Percentiles rank a stretch among this genome's conserved stretches.
phyloP scores from a whole-genome alignment of 176 grass and related monocot genomes.

The Eragrostis nindensis region DNA sequence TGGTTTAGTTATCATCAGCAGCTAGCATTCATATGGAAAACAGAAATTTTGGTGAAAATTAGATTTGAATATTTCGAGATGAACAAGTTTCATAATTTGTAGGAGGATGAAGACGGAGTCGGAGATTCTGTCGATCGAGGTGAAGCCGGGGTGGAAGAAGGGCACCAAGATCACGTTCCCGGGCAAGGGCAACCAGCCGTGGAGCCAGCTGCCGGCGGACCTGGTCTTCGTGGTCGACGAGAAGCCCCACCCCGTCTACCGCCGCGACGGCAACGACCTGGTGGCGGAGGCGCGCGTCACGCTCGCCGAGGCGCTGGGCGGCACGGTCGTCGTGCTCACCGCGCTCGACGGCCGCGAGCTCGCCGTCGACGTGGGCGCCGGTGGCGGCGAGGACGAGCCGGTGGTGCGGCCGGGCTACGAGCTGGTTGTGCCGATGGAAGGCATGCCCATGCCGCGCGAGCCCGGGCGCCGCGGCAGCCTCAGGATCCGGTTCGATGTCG shows the following conservation, averaged over 20 bases:
- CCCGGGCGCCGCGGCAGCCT: constrained; percentile 62
- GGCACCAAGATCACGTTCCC: constrained; percentile 84
- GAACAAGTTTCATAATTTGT: neutral
- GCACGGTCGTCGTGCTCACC: constrained; percentile 47
- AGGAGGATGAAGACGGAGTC: constrained; percentile 66
- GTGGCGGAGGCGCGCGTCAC: constrained; percentile 45
- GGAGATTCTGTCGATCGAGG: constrained; percentile 67
- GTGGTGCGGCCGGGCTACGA: constrained; percentile 67
- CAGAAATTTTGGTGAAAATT: no score
- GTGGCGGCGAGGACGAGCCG: neutral
- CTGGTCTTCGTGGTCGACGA: constrained; percentile 78
- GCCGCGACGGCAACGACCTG: constrained; percentile 67
- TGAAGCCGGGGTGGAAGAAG: constrained; percentile 91
- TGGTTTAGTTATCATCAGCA: no score
- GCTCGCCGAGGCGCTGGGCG: constrained; percentile 59
- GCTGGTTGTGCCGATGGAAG: constrained; percentile 60
- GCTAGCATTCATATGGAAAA: no score
- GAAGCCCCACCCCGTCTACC: constrained; percentile 68
- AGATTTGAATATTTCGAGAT: neutral
- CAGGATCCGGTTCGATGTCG: constrained; percentile 62
- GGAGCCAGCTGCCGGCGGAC: constrained; percentile 47
- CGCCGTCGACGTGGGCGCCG: constrained; percentile 37
- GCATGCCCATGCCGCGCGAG: constrained; percentile 78
- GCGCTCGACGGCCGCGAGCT: constrained; percentile 61
- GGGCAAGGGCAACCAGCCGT: constrained; percentile 58